Evolutionary conservation across 1,284 basidiomycete species (phyloP), one percentile per base, ranked within the genome.

Genomic region (Trichosporon asahii): DNA sequence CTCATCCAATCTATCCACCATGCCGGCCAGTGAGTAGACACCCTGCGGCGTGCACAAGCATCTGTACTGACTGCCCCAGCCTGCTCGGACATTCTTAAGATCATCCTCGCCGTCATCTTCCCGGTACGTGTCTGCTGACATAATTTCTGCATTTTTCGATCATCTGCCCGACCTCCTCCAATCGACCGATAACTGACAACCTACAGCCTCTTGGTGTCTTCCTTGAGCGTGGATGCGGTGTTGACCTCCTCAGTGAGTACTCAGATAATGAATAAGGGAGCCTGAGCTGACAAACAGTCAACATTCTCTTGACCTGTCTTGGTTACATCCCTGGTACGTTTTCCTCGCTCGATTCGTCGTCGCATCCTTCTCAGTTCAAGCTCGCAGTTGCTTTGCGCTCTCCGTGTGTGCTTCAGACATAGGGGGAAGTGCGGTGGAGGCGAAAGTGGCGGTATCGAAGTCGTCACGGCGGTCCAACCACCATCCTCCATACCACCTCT

Each of bases 191-290:
- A 14, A 61, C 57, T 61, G 29, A 14, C 25, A 61, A 57, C 64
- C 61, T 44, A 31, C 67, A 76, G 73, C 80, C 80, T 74, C 74
- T 81, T 55, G 80, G 80, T 75, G 80, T 82, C 66, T 82, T 82
- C 79, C 78, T 82, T 64, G 80, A 82, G 76, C 75, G 78, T 66
- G 80, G 80, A 40, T 82, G 80, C 70, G 72, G 72, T 60, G 77
- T 75, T 40, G 79, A 80, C 69, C 74, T 81, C 72, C 74, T 81
- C 68, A 78, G 57, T 61, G 23, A 61, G 57, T 61, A 14, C 12
- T 15, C 6, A 3, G 57, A 29, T 61, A n/a, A 1, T 4, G 23
- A 3, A 1, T 27, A 1, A n/a, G 2, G 15, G 5, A 4, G 57
- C 6, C 3, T 18, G 9, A 33, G 57, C 57, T 61, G 29, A 61